Evolutionary conservation across 2,329 filamentous ascomycete genomes (phyloP), one percentile per base, ranked within the genome.

Genomic region (Venturia effusa): DNA sequence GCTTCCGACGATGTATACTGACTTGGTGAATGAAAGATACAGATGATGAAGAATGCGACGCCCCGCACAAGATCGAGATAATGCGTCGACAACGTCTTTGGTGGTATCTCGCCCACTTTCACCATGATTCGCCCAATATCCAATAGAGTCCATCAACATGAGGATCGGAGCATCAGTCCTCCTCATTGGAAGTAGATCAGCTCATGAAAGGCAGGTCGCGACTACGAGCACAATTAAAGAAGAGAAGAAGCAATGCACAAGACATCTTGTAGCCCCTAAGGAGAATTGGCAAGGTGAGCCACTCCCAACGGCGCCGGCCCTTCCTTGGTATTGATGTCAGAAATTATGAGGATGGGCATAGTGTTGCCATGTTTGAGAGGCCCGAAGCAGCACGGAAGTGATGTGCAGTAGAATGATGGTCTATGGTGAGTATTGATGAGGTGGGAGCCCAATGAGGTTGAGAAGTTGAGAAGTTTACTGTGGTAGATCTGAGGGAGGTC

Each of bases 31-130:
- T 84, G 82, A 67, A 81, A 84, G 70, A 83, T 80, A 70, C 80
- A 81, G 66, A 84, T 83, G 65, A 81, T 77, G 34, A 84, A 75
- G 4, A 82, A 81, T 41, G 82, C 82, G 15, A 84, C 70, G 17
- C 82, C 82, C 66, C 82, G 78, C 75, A 84, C 80, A 66, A 82
- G 82, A 67, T 84, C 82, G 55, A 84, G 80, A 68, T 84, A 84
- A 7, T 82, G 77, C 8, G 82, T 84, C 19, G 51, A n/a, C 10
- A 34, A 34, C 8, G 27, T 57, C 15, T 22, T 57, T 32, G 51
- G 51, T 8, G 27, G 43, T 3, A 45, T n/a, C 43, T 45, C 19
- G 19, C 43, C 17, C 13, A 10, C 15, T 5, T 19, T 10, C 30
- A 8, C 27, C 27, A 57, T 57, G 17, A 15, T 17, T 34, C 27